Evolutionary conservation across 768 basidiomycete genomes (phyloP), one percentile per base, ranked within the genome.

Genomic region (Kondoa malvinella): DNA sequence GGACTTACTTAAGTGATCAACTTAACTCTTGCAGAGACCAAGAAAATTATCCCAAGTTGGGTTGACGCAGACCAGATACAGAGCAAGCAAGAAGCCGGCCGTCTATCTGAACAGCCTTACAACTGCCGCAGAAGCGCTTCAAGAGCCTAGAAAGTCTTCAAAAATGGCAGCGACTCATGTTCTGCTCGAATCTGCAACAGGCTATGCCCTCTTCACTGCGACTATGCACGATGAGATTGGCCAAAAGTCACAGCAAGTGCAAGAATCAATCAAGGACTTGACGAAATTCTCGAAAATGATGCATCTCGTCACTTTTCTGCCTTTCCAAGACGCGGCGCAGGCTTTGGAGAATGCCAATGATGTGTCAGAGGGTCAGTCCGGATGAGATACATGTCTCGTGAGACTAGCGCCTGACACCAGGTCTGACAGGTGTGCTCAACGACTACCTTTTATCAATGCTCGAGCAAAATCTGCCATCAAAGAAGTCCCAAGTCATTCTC

Each of bases 281-380:
- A 79, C 83, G 72, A 92, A 88, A 78, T 96, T 97, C 77, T 81
- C 83, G 68, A 92, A 90, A 81, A 91, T 94, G 87, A 89, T 95
- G 70, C 81, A 85, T 74, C 79, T 96, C 75, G 76, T 87, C 77
- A 91, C 88, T 77, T 97, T 96, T 80, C 83, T 86, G 66, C 92
- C 94, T 0, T 97, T 94, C 82, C 89, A 89, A 78, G 91, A 81
- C 69, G 90, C 92, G 25, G 33, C 56, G 14, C 29, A 75, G 60
- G 74, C 74, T 34, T 81, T 97, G 72, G 91, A 96, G 80, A 96
- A 95, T 73, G 86, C 87, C 64, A 96, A 96, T 76, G 94, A 96
- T 78, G 78, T 97, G 17, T 95, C 92, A 12, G 92, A 96, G 81
- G 91, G 94, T 91, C 69, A 32, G 83, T 75, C 30, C n/a, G 63